Evolutionary conservation across 768 basidiomycete species (phyloP).

Genomic region (Tylopilus balloui): DNA sequence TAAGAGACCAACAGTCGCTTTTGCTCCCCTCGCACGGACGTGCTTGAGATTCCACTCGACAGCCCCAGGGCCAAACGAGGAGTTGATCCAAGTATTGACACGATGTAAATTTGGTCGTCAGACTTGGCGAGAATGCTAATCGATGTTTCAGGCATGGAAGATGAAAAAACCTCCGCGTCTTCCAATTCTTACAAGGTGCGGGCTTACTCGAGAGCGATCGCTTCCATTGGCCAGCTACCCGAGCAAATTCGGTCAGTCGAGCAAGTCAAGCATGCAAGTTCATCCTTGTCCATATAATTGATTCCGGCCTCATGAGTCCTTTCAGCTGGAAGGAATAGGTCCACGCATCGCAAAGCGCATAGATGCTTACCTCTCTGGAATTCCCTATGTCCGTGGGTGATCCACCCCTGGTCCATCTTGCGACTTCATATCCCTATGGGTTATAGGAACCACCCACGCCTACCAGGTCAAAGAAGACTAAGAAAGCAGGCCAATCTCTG

Average conservation of each 20-base stretch:
- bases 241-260: slow-evolving; percentile 41
- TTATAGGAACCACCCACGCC: slow-evolving; percentile 17
- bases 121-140: not conserved
- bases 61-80: slow-evolving; percentile 31
- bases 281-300: not conserved
- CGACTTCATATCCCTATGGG: not conserved
- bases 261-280: slow-evolving; percentile 33
- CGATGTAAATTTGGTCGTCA: slow-evolving; percentile 33
- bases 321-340: slow-evolving; percentile 33
- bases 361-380: slow-evolving; percentile 36
- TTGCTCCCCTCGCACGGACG: slow-evolving; percentile 2
- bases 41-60: slow-evolving; percentile 18
- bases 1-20: not conserved
- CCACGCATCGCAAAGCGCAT: slow-evolving; percentile 44
- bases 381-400: slow-evolving; percentile 35
- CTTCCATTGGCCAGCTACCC: slow-evolving; percentile 36
- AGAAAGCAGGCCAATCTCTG: slow-evolving; percentile 2
- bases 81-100: slow-evolving; percentile 38
- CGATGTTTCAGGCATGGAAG: slow-evolving; percentile 34
- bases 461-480: slow-evolving; percentile 1
- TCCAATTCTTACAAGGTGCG: slow-evolving; percentile 48
- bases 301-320: slow-evolving; percentile 6
- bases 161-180: slow-evolving; percentile 35
- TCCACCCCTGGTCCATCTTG: slow-evolving; percentile 1
- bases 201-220: slow-evolving; percentile 48